Evolutionary conservation across 2,329 filamentous ascomycete species (phyloP).

Genomic region (Nothomitra cinnamomea): DNA sequence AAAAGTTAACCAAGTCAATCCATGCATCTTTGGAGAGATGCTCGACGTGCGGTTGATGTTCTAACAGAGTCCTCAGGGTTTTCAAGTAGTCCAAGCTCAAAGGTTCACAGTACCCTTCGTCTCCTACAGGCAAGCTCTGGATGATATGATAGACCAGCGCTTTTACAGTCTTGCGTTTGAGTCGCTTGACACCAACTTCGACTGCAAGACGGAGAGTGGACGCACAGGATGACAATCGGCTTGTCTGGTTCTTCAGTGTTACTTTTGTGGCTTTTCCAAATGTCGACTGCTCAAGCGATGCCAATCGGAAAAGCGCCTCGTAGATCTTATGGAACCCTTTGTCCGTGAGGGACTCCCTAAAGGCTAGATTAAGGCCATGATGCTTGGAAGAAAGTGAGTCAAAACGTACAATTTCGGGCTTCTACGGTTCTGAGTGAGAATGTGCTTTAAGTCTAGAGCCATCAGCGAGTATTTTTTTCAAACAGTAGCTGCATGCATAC

Average conservation of each 20-base stretch:
- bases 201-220: conserved; percentile 55
- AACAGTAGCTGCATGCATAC: conserved; percentile 16
- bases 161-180: conserved; percentile 64
- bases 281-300: conserved; percentile 46
- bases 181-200: conserved; percentile 46
- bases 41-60: conserved; percentile 62
- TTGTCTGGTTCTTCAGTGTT: conserved; percentile 31
- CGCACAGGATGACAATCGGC: conserved; percentile 50
- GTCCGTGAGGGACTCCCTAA: conserved; percentile 40
- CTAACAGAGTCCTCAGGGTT: conserved; percentile 51
- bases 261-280: conserved; percentile 40
- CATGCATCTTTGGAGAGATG: conserved; percentile 54
- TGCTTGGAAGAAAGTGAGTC: conserved; percentile 9
- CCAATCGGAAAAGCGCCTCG: conserved; percentile 59
- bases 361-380: background rate
- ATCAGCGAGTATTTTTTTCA: background rate
- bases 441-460: conserved; percentile 32
- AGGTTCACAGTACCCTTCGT: conserved; percentile 48
- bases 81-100: conserved; percentile 66
- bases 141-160: conserved; percentile 68
- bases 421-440: conserved; percentile 35
- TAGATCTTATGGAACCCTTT: conserved; percentile 68
- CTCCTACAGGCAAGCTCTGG: conserved; percentile 47
- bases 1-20: conserved; percentile 54
- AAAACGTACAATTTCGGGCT: conserved; percentile 18